Evolutionary conservation across 106 monocot genomes (phyloP).

Genomic region (Allium sativum): DNA sequence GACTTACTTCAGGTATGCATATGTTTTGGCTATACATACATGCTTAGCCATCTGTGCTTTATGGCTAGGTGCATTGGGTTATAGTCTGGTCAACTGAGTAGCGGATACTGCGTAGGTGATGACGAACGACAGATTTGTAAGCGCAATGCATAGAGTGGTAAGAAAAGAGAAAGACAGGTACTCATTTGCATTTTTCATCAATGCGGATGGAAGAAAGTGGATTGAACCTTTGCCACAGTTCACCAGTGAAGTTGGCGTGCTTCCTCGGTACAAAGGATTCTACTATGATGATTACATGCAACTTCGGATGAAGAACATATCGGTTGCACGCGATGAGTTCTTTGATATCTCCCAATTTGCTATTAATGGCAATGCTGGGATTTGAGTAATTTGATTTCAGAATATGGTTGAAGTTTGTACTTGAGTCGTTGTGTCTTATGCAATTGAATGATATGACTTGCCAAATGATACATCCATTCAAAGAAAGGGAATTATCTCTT

Average conservation of each 20-base stretch:
- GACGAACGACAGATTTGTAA: constrained; percentile 15
- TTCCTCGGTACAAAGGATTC: constrained; percentile 13
- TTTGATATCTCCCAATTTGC: constrained; percentile 25
- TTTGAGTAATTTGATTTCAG: too few relatives aligned
- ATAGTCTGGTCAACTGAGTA: too few relatives aligned
- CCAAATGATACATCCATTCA: too few relatives aligned
- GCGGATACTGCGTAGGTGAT: not conserved
- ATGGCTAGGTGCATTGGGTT: too few relatives aligned
- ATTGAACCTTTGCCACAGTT: constrained; percentile 18
- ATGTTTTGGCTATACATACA: too few relatives aligned
- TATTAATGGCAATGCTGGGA: not conserved
- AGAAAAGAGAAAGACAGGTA: constrained; percentile 22
- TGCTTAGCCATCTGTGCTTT: too few relatives aligned
- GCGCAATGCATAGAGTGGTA: constrained; percentile 34
- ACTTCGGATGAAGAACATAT: constrained; percentile 30
- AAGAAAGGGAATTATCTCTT: too few relatives aligned
- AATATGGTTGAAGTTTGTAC: too few relatives aligned
- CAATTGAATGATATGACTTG: too few relatives aligned
- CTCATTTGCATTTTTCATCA: constrained; percentile 26
- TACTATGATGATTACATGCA: constrained; percentile 22
- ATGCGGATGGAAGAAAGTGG: constrained; percentile 7
- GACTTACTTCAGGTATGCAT: constrained; percentile 36
- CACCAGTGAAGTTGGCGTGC: constrained; percentile 4
- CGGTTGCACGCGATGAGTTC: constrained; percentile 23
- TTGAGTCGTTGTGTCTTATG: too few relatives aligned